A percentile compares a stretch with the other conserved stretches of the same genome.
Evolutionary conservation across 495 filamentous ascomycete genomes (phyloP).

Genomic region (Physcia stellaris): DNA sequence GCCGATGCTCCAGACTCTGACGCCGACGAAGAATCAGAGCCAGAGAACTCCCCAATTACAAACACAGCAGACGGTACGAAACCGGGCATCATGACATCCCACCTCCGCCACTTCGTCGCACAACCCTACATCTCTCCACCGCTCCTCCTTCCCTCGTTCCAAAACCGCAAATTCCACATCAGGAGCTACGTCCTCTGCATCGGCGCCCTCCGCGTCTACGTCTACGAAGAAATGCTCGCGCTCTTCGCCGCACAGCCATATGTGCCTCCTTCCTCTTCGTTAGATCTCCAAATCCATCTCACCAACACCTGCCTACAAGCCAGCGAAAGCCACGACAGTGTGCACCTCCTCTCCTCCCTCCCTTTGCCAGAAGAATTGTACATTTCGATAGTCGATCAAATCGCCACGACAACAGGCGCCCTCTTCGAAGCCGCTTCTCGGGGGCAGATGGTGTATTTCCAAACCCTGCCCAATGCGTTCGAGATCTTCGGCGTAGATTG

Average conservation of each 20-base stretch:
- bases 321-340: conserved; percentile 5
- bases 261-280: conserved; percentile 18
- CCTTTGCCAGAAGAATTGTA: conserved; percentile 10
- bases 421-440: conserved; percentile 73
- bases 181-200: conserved; percentile 75
- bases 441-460: conserved; percentile 80
- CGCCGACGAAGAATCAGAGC: conserved; percentile 39
- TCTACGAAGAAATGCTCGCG: conserved; percentile 82
- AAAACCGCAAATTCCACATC: conserved; percentile 85
- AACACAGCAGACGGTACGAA: conserved; percentile 6
- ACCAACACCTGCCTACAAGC: conserved; percentile 93
- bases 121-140: conserved; percentile 94
- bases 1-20: conserved; percentile 34
- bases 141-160: conserved; percentile 47
- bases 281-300: conserved; percentile 55
- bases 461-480: conserved; percentile 73
- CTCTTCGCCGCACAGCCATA: conserved; percentile 73
- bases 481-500: conserved; percentile 91
- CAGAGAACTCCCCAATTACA: conserved; percentile 19
- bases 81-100: conserved; percentile 58
- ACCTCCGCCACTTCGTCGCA: conserved; percentile 88
- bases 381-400: conserved; percentile 49
- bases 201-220: conserved; percentile 66
- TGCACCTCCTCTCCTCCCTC: conserved; percentile 12
- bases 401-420: conserved; percentile 56